Evolutionary conservation across 257 asterid genomes (phyloP).

Genomic region (Linderniella brevidens): DNA sequence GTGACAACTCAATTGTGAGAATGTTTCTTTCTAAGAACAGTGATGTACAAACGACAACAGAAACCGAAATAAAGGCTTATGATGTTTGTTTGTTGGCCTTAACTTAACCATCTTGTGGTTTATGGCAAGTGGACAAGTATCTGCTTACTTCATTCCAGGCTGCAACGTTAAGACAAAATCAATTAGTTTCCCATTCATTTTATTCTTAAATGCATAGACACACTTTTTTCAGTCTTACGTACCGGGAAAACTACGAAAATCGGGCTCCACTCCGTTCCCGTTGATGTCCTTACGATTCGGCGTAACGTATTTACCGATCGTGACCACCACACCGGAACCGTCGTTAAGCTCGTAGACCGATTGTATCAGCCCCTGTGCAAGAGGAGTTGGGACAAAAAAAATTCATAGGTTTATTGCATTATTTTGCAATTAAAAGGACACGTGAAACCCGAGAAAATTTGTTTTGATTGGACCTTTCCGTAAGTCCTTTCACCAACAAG

Average conservation of each 20-base stretch:
- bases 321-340: constrained; percentile 91
- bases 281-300: constrained; percentile 82
- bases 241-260: constrained; percentile 78
- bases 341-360: constrained; percentile 91
- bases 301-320: constrained; percentile 89
- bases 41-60: no score
- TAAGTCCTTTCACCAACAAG: constrained; percentile 96
- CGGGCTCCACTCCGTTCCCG: constrained; percentile 87
- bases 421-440: no score
- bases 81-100: no score
- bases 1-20: no score
- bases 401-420: neutral
- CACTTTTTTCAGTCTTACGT: constrained; percentile 12
- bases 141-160: constrained; percentile 69
- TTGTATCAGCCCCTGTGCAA: constrained; percentile 80
- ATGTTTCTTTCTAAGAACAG: no score
- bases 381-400: neutral
- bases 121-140: constrained; percentile 57
- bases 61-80: no score
- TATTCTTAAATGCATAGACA: constrained; percentile 1
- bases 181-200: neutral
- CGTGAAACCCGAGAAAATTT: constrained; percentile 7
- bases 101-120: constrained; percentile 37
- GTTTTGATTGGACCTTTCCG: constrained; percentile 54
- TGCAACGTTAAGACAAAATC: constrained; percentile 17